Evolutionary conservation across 192 early-diverging fungal genomes (phyloP).

Genomic region (Pilaira anomala): DNA sequence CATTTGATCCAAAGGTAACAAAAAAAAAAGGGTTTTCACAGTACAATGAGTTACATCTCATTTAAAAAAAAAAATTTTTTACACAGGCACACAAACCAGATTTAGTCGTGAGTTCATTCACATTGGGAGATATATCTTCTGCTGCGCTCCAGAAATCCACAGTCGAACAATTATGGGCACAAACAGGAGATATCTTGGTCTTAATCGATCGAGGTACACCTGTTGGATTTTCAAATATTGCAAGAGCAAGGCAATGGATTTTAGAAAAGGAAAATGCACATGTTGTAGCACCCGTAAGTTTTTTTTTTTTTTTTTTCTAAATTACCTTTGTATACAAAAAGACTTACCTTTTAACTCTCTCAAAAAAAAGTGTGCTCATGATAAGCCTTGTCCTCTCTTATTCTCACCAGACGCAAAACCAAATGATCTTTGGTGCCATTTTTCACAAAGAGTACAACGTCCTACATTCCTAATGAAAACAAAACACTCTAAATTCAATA

Average conservation of each 20-base stretch:
- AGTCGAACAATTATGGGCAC: conserved; percentile 73
- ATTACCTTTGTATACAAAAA: too few relatives aligned
- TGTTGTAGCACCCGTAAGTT: conserved; percentile 75
- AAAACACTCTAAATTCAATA: conserved; percentile 61
- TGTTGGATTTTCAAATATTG: conserved; percentile 61
- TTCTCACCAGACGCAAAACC: conserved; percentile 36
- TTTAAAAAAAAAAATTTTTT: too few relatives aligned
- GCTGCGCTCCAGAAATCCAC: conserved; percentile 60
- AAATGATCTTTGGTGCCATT: conserved; percentile 71
- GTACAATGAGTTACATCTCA: not conserved
- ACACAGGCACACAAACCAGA: conserved; percentile 46
- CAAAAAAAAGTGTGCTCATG: conserved; percentile 67
- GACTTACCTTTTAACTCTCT: conserved; percentile 1
- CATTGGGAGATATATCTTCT: conserved; percentile 69
- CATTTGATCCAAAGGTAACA: conserved; percentile 49
- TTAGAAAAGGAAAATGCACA: conserved; percentile 50
- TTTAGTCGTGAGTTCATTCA: conserved; percentile 73
- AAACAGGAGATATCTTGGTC: conserved; percentile 76
- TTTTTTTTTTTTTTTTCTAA: too few relatives aligned
- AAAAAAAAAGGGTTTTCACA: too few relatives aligned
- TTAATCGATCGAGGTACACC: conserved; percentile 83
- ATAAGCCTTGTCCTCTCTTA: conserved; percentile 65
- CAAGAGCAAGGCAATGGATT: conserved; percentile 64
- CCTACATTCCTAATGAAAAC: conserved; percentile 64
- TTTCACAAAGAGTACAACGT: conserved; percentile 74